Evolutionary conservation across 2,329 filamentous ascomycete genomes (phyloP), one percentile per base, ranked within the genome.

Genomic region (Epichloe brachyelytri): DNA sequence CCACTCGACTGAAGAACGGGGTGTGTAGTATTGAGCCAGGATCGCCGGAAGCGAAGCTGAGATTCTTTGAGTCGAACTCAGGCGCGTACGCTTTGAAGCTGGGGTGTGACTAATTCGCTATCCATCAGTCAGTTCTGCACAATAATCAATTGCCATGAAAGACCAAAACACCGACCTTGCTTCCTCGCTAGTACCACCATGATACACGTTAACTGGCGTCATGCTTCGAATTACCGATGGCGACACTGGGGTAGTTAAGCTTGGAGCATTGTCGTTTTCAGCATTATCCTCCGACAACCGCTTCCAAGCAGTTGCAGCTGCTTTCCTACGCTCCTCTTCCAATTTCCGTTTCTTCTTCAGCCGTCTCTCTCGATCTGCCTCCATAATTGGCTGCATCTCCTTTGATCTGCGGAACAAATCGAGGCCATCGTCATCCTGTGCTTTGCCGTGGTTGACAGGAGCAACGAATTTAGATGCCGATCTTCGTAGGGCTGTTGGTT

Each of bases 361-460:
- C 46, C 58, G 58, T 43, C 64, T 60, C 56, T 69, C 63, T 38
- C 62, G 65, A 34, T 74, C 69, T n/a, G 70, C 68, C 50, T 67
- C 60, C 34, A 73, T 60, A 37, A 68, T 65, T 5, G 71, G 67
- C 48, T 73, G 75, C 59, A 77, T 76, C 52, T 73, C 68, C 54
- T 71, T 73, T 12, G 73, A 68, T 5, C 74, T 72, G 41, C 71
- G 68, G 55, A 80, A 80, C 5, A 80, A 63, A 2, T 65, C 66
- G 11, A 80, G 65, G 2, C 61, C 66, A 39, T 71, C 63, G 15
- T 63, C 62, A 10, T 63, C 59, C n/a, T 48, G 20, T 6, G 33
- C 36, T 11, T 59, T 55, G 0, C 60, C 55, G 7, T 57, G 54
- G 26, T 53, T 45, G 17, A 34, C 26, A 17, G 46, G 33, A 6